Conservation (phyloP, 495 filamentous ascomycete species). For the Hyphodiscus hymeniophilus region DNA sequence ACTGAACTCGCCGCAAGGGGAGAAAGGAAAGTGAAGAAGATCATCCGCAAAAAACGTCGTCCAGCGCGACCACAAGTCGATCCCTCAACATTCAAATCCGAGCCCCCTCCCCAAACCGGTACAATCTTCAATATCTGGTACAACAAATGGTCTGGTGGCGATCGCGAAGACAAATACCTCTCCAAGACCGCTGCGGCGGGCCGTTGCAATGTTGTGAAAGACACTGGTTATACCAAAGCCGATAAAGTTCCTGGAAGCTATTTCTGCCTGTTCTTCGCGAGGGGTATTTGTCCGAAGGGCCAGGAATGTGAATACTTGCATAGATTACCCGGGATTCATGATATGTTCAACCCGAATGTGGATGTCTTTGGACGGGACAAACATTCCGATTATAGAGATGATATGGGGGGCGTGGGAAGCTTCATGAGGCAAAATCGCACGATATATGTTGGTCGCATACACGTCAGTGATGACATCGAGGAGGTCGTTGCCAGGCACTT, state of each 20-base stretch:
- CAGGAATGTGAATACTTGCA: conserved; percentile 94
- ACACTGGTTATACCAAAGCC: conserved; percentile 83
- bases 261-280: conserved; percentile 90
- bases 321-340: conserved; percentile 70
- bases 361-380: conserved; percentile 93
- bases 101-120: conserved; percentile 82
- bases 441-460: conserved; percentile 85
- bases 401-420: conserved; percentile 91
- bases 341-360: conserved; percentile 80
- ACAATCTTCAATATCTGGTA: conserved; percentile 95
- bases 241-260: conserved; percentile 73
- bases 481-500: conserved; percentile 94
- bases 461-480: conserved; percentile 96
- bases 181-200: conserved; percentile 64
- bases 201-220: conserved; percentile 73
- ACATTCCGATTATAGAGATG: conserved; percentile 78
- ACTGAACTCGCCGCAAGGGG: conserved; percentile 38
- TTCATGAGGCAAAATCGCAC: conserved; percentile 91
- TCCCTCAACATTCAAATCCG: conserved; percentile 63
- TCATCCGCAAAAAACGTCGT: conserved; percentile 59
- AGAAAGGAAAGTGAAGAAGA: conserved; percentile 54
- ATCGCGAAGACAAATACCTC: conserved; percentile 84
- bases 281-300: conserved; percentile 75
- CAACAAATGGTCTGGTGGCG: conserved; percentile 91
- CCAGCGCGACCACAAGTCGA: conserved; percentile 73